phyloP scores from a whole-genome alignment of 1,139 yeast genomes.

The Yamadazyma atmosphaerica region DNA sequence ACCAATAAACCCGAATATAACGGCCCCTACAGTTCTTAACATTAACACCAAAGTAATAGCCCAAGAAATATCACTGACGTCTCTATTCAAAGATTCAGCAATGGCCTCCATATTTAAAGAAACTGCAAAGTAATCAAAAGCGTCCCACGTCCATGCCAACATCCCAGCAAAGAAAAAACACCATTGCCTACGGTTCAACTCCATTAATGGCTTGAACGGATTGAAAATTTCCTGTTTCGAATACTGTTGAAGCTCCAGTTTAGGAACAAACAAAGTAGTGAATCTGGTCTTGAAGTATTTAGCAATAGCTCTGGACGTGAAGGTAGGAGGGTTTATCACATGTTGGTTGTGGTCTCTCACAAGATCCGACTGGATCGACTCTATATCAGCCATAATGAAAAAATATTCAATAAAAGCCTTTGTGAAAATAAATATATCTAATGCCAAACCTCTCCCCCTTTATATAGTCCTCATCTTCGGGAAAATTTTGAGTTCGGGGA shows the following conservation, averaged over 20 bases:
- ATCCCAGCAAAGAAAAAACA: conserved; percentile 34
- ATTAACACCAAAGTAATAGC: conserved; percentile 46
- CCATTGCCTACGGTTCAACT: conserved; percentile 36
- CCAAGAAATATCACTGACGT: conserved; percentile 38
- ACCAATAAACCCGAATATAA: conserved; percentile 38
- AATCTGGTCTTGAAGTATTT: conserved; percentile 31
- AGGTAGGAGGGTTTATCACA: conserved; percentile 33
- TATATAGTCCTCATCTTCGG: too few relatives aligned
- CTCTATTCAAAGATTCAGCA: conserved; percentile 26
- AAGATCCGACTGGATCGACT: conserved; percentile 9
- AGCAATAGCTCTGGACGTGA: conserved; percentile 24
- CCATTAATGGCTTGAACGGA: conserved; percentile 34
- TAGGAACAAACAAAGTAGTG: conserved; percentile 32
- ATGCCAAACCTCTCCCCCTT: too few relatives aligned
- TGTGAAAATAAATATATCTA: too few relatives aligned
- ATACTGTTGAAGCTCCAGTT: conserved; percentile 28
- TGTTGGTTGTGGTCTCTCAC: conserved; percentile 28
- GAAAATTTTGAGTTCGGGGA: too few relatives aligned
- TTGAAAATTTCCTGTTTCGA: conserved; percentile 31
- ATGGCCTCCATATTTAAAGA: conserved; percentile 33
- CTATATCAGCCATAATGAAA: conserved; percentile 4
- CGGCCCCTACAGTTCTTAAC: conserved; percentile 46
- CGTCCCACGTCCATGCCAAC: conserved; percentile 47
- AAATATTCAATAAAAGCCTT: too few relatives aligned
- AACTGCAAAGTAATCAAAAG: conserved; percentile 39